These are phyloP conservation scores for Cordyceps pruinosa DNA, from an alignment of 2,329 filamentous ascomycete genomes.

Conservation along the genomic window DNA sequence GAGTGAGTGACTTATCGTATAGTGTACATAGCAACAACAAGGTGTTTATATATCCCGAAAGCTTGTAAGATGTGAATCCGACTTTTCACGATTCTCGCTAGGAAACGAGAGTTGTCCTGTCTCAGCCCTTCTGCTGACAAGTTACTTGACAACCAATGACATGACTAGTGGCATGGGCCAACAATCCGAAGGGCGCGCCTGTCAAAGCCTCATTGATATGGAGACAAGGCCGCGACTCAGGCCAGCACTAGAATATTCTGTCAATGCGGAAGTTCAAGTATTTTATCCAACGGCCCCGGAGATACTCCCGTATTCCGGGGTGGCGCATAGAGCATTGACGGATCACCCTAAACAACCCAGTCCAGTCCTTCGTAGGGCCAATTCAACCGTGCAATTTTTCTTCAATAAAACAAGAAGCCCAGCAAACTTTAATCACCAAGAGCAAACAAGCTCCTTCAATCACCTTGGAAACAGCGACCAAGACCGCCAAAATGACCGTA, in stretches of 20 bases:
- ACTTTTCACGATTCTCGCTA: too few species aligned
- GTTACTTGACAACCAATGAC: background rate
- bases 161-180: background rate
- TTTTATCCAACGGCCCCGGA: background rate
- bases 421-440: background rate
- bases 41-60: too few species aligned
- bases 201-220: background rate
- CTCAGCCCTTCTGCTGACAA: background rate
- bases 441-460: background rate
- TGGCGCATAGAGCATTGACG: background rate
- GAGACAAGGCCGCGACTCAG: background rate
- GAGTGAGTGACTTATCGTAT: background rate
- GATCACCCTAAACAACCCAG: background rate
- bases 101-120: background rate
- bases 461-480: background rate
- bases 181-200: background rate
- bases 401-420: background rate
- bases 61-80: too few species aligned
- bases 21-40: background rate
- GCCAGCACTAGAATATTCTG: background rate
- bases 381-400: background rate
- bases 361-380: background rate
- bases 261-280: background rate
- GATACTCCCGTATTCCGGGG: background rate
- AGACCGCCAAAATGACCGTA: constrained; percentile 1